Conservation (phyloP, 2,329 filamentous ascomycete genomes). For the Fusarium sp. region DNA sequence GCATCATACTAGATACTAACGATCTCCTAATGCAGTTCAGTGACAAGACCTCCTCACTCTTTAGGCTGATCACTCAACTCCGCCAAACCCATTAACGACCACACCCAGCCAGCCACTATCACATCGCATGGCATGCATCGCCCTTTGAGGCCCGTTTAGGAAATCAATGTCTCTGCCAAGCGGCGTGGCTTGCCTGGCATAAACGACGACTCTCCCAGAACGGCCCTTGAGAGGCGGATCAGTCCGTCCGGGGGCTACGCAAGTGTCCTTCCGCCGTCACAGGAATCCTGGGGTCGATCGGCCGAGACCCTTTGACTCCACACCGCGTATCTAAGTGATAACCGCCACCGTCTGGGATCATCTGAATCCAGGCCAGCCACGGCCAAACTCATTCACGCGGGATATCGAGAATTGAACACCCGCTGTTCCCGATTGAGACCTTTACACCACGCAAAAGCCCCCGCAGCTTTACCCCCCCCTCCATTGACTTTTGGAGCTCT, state of each 20-base stretch:
- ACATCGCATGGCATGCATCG: slow-evolving; percentile 8
- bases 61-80: neutral
- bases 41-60: neutral
- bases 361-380: slow-evolving; percentile 17
- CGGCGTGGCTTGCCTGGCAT: slow-evolving; percentile 13
- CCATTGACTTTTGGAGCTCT: slow-evolving; percentile 1
- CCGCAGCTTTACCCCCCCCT: neutral
- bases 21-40: neutral
- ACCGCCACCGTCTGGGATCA: slow-evolving; percentile 2
- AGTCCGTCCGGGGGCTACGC: slow-evolving; percentile 2
- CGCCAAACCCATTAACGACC: neutral
- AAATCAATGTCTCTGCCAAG: neutral
- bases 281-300: slow-evolving; percentile 24
- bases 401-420: neutral
- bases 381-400: neutral
- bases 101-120: slow-evolving; percentile 23
- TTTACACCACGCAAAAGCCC: neutral
- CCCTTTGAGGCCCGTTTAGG: neutral
- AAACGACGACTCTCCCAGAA: neutral
- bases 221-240: neutral
- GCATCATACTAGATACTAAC: neutral
- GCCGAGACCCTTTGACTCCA: slow-evolving; percentile 19
- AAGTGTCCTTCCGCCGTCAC: neutral
- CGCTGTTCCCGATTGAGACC: neutral
- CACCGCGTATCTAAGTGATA: neutral